Evolutionary conservation across 2,329 filamentous ascomycete species (phyloP).

Genomic region (Sarocladium kiliense): DNA sequence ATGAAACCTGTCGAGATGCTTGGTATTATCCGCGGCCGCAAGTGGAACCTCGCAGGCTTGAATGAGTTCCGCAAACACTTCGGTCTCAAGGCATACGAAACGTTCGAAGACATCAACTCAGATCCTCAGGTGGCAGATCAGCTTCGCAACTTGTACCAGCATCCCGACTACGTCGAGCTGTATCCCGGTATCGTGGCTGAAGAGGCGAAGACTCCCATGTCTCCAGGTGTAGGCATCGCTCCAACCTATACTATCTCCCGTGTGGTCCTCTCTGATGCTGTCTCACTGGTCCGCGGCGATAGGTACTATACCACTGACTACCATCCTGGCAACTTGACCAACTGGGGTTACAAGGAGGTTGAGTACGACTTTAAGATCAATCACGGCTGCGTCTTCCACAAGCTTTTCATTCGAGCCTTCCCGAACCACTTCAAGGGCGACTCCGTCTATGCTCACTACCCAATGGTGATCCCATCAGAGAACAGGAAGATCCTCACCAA

Average conservation of each 20-base stretch:
- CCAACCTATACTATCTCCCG: constrained; percentile 73
- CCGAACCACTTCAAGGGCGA: constrained; percentile 73
- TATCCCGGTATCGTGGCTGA: constrained; percentile 77
- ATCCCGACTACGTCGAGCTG: constrained; percentile 74
- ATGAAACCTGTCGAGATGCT: constrained; percentile 75
- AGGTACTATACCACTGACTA: constrained; percentile 77
- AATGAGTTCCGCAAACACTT: constrained; percentile 87
- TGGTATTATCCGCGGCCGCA: constrained; percentile 70
- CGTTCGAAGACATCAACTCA: constrained; percentile 79
- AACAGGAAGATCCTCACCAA: constrained; percentile 66
- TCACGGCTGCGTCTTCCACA: constrained; percentile 81
- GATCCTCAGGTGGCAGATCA: constrained; percentile 65
- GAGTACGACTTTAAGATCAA: constrained; percentile 69
- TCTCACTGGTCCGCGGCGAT: constrained; percentile 73
- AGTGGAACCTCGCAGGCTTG: constrained; percentile 72
- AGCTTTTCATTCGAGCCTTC: constrained; percentile 74
- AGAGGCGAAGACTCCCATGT: constrained; percentile 68
- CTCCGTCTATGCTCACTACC: constrained; percentile 78
- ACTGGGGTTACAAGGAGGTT: constrained; percentile 76
- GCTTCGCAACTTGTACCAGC: constrained; percentile 65
- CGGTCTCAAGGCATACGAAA: constrained; percentile 67
- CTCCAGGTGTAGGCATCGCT: constrained; percentile 67
- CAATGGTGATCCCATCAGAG: constrained; percentile 64
- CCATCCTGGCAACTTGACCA: constrained; percentile 67
- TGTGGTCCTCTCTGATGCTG: constrained; percentile 72